Evolutionary conservation across 768 basidiomycete species (phyloP), one percentile per base, ranked within the genome.

Genomic region (Rossbeevera mucosa): DNA sequence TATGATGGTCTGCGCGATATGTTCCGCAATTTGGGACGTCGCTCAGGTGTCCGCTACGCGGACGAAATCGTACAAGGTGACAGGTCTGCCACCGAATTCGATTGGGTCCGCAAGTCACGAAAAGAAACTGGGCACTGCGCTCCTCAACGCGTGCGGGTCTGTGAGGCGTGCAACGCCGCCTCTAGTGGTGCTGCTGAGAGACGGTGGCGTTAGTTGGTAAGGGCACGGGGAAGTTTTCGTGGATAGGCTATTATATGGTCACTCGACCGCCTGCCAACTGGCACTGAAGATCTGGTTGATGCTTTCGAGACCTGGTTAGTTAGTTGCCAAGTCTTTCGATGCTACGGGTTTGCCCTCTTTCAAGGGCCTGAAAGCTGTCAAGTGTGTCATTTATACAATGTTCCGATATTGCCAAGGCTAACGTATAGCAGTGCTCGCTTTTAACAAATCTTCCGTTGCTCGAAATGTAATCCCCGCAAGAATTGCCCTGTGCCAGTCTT

Each of bases 1-100:
- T 94, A 94, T 61, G 85, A 83, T 41, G 91, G 91, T 24, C 73
- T 93, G 21, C 78, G 91, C 40, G 80, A 78, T 42, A 77, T 91
- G 42, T 90, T 93, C 67, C 76, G 78, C 14, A 79, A 77, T 4
- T 63, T 86, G 11, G 83, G 79, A 1, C 74, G 72, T 52, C 74
- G 79, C 8, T 68, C 77, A n/a, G 80, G 77, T 1, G 70, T 83
- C 7, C 74, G 75, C 50, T 70, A 70, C 47, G 51, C 59, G 0
- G 61, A 66, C 18, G 64, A 66, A 55, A 47, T 46, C 28, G 47
- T 30, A 40, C 51, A 45, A 24, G 62, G 54, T 0, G 62, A 63
- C 11, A 55, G 60, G 38, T 42, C 50, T 5, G 56, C 51, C 2
- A 64, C 67, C 6, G 64, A 69, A 41, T 83, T 81, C 59, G 81